Evolutionary conservation across 768 basidiomycete species (phyloP).

Genomic region (Lenzites betulinus): DNA sequence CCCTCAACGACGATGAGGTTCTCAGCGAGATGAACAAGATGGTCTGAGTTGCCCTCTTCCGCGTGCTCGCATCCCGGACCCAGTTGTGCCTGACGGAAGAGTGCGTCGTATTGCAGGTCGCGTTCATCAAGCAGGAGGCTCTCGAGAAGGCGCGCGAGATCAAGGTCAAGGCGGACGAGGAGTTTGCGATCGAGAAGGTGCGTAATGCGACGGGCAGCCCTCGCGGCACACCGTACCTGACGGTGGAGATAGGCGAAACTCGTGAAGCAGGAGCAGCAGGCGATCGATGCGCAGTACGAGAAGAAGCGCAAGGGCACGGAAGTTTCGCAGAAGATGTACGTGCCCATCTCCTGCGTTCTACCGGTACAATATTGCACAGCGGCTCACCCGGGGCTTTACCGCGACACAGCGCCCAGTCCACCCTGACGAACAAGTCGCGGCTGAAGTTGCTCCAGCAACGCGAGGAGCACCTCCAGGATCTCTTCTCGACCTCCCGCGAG

Average conservation of each 20-base stretch:
- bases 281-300: conserved; percentile 92
- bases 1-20: conserved; percentile 94
- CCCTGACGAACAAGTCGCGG: conserved; percentile 94
- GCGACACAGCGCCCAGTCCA: conserved; percentile 82
- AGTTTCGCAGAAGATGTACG: conserved; percentile 95
- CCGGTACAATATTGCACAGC: neutral
- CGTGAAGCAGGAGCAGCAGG: conserved; percentile 92
- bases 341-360: neutral
- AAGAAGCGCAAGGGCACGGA: conserved; percentile 96
- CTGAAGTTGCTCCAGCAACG: conserved; percentile 86
- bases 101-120: conserved; percentile 56
- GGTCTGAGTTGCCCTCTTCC: conserved; percentile 49
- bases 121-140: conserved; percentile 99
- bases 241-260: conserved; percentile 77
- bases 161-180: conserved; percentile 95
- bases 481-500: conserved; percentile 74
- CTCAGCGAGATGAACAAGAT: conserved; percentile 99
- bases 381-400: too few relatives aligned
- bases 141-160: conserved; percentile 97
- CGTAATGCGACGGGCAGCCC: neutral
- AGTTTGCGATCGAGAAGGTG: conserved; percentile 98
- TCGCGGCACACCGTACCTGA: neutral
- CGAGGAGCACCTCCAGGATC: conserved; percentile 88
- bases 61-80: conserved; percentile 1
- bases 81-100: neutral